Conservation (phyloP, 495 filamentous ascomycete species). For the Bathelium albidoporum region DNA sequence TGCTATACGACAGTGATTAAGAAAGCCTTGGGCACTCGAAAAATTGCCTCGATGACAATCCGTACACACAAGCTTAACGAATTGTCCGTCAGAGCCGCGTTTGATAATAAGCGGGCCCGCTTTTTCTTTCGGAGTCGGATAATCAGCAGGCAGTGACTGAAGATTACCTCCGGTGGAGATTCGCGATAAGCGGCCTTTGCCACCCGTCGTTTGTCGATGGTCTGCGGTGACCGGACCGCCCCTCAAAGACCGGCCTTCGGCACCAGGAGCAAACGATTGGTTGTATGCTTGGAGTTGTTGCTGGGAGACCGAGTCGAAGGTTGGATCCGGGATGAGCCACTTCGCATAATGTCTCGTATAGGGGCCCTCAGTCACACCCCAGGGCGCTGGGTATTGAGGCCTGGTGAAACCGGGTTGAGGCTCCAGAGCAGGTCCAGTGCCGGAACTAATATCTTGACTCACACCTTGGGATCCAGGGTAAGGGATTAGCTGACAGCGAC, state of each 20-base stretch:
- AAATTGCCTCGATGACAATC: constrained; percentile 85
- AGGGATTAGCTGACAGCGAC: constrained; percentile 81
- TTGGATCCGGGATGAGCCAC: constrained; percentile 84
- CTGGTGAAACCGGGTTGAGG: constrained; percentile 47
- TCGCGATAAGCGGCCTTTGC: constrained; percentile 21
- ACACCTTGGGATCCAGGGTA: constrained; percentile 58
- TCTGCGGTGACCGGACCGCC: constrained; percentile 26
- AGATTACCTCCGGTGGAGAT: constrained; percentile 51
- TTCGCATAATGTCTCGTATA: constrained; percentile 88
- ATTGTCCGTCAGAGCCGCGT: constrained; percentile 48
- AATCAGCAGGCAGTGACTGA: constrained; percentile 61
- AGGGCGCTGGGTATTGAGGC: constrained; percentile 64
- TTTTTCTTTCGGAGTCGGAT: constrained; percentile 53
- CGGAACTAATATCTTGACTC: constrained; percentile 56
- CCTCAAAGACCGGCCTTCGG: constrained; percentile 62
- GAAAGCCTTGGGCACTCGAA: constrained; percentile 90
- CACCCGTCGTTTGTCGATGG: constrained; percentile 7
- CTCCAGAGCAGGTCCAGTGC: constrained; percentile 56
- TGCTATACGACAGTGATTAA: constrained; percentile 95
- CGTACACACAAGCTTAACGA: constrained; percentile 76
- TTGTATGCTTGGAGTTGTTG: neutral
- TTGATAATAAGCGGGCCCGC: constrained; percentile 50
- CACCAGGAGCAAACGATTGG: neutral
- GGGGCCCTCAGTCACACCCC: constrained; percentile 81
- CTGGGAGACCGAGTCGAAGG: constrained; percentile 52